Evolutionary conservation across 140 eudicot species (phyloP).

Genomic region (Bidens hawaiensis): DNA sequence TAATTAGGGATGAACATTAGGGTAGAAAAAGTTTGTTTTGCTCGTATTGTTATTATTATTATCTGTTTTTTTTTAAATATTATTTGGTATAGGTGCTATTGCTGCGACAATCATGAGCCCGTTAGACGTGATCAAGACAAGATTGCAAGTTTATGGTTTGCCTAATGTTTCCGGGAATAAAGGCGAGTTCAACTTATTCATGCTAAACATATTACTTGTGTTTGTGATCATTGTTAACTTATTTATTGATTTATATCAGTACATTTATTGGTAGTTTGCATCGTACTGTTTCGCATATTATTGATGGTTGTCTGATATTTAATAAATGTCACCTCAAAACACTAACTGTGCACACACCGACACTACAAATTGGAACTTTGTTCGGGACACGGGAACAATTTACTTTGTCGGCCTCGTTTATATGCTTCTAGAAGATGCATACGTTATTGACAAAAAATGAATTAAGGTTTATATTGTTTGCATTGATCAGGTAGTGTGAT

Average conservation of each 20-base stretch:
- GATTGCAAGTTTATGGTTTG: slow-evolving; percentile 83
- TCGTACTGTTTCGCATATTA: background rate
- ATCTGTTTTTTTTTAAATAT: background rate
- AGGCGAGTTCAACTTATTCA: slow-evolving; percentile 29
- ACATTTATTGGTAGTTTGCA: background rate
- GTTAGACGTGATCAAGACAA: slow-evolving; percentile 81
- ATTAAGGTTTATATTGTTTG: background rate
- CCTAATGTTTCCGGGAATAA: slow-evolving; percentile 42
- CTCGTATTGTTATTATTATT: too few relatives aligned
- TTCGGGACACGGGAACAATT: background rate
- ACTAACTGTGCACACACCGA: background rate
- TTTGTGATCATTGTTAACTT: background rate
- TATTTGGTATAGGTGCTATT: slow-evolving; percentile 57
- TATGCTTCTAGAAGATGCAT: background rate
- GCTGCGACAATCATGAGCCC: slow-evolving; percentile 90
- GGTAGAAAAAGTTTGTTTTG: too few relatives aligned
- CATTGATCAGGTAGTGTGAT: slow-evolving; percentile 68
- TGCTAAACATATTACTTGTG: background rate
- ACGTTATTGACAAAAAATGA: background rate
- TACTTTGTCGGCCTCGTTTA: background rate
- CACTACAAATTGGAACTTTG: background rate
- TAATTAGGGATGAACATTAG: background rate
- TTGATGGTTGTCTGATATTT: background rate
- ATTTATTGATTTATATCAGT: too few relatives aligned
- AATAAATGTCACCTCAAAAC: background rate